These are phyloP conservation scores for Mimosa bimucronata DNA, from an alignment of 306 rosid genomes.

Conservation along the genomic window DNA sequence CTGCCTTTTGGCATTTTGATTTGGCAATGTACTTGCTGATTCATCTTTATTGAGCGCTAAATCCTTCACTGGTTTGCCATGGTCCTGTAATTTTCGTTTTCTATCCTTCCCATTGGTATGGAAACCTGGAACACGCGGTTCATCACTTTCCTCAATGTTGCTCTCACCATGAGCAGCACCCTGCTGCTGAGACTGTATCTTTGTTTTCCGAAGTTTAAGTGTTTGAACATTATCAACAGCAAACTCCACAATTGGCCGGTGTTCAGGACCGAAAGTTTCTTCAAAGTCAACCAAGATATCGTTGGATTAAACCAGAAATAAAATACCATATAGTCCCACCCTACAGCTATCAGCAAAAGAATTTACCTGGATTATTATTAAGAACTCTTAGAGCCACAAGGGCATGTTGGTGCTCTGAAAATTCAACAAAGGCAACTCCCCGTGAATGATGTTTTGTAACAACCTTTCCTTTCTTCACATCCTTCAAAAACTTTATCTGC, in stretches of 20 bases:
- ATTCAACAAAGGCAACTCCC: constrained; percentile 93
- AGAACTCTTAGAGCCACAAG: constrained; percentile 95
- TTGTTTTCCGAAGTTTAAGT: constrained; percentile 64
- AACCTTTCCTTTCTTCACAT: constrained; percentile 75
- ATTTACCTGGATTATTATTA: constrained; percentile 90
- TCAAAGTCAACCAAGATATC: constrained; percentile 38
- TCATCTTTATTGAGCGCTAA: constrained; percentile 36
- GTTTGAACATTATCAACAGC: constrained; percentile 87
- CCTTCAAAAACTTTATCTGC: constrained; percentile 85
- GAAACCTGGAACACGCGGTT: constrained; percentile 30
- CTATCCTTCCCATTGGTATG: constrained; percentile 39
- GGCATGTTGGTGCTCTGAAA: constrained; percentile 96
- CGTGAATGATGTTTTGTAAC: constrained; percentile 67
- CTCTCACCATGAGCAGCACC: constrained; percentile 32
- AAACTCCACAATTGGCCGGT: constrained; percentile 96
- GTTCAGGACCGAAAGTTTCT: constrained; percentile 89
- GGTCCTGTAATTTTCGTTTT: constrained; percentile 58
- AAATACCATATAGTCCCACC: neutral
- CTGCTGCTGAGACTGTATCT: constrained; percentile 58
- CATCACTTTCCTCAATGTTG: constrained; percentile 28
- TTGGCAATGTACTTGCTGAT: constrained; percentile 31
- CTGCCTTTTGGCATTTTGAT: constrained; percentile 55
- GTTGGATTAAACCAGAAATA: constrained; percentile 13
- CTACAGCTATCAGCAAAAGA: constrained; percentile 27
- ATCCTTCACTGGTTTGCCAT: constrained; percentile 41